These are phyloP conservation scores for Protea cynaroides DNA, from an alignment of 164 flowering plant species.

Conservation along the genomic window DNA sequence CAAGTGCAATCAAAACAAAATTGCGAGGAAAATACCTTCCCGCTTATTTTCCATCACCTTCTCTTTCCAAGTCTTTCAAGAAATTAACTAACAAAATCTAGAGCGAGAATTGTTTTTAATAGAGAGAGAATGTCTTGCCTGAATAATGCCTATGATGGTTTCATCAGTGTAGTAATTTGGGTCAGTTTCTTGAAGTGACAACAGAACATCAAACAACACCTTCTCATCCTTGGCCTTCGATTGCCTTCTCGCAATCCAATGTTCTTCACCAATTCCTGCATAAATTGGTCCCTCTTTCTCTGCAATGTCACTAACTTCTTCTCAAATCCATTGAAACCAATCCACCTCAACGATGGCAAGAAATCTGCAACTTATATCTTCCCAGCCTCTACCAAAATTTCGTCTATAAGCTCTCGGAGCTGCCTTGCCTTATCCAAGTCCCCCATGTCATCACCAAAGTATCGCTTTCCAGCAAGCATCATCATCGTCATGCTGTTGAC, in stretches of 20 bases:
- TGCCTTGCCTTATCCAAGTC: conserved; percentile 22
- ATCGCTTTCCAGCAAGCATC: conserved; percentile 50
- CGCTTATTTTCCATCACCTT: too few relatives aligned
- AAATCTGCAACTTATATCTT: conserved; percentile 24
- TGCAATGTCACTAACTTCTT: conserved; percentile 19
- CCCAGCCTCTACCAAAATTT: conserved; percentile 9
- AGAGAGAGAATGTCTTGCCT: conserved; percentile 24
- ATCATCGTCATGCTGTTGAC: conserved; percentile 43
- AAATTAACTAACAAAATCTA: too few relatives aligned
- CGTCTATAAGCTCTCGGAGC: conserved; percentile 21
- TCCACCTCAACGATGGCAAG: conserved; percentile 25
- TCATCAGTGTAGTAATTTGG: conserved; percentile 40
- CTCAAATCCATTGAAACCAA: conserved; percentile 20
- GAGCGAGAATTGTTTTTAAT: too few relatives aligned
- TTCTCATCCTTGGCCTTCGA: conserved; percentile 3
- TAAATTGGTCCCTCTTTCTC: conserved; percentile 29
- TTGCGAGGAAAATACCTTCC: too few relatives aligned
- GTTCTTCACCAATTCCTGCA: conserved; percentile 43
- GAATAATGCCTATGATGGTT: conserved; percentile 32
- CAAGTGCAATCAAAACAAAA: too few relatives aligned
- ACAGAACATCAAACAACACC: conserved; percentile 19
- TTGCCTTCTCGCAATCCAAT: neutral
- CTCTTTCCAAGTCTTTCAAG: too few relatives aligned
- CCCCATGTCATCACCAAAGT: conserved; percentile 27
- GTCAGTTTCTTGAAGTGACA: conserved; percentile 23